Conservation (phyloP, 2,329 filamentous ascomycete genomes). For the Fusarium nisikadoi region DNA sequence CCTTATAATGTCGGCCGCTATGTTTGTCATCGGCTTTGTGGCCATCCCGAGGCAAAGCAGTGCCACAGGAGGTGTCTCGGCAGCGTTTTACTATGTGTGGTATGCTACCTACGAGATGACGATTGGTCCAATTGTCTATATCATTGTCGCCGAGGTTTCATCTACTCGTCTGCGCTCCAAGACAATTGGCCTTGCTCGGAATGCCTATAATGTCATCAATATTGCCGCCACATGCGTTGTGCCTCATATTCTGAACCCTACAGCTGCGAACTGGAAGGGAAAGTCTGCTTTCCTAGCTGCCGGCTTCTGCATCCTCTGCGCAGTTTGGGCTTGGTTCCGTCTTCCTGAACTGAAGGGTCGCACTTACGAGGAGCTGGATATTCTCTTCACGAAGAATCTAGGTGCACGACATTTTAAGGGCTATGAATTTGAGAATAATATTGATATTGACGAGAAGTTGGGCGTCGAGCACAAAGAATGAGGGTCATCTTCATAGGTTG, state of each 20-base stretch:
- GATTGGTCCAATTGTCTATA: not conserved
- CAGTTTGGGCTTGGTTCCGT: conserved; percentile 11
- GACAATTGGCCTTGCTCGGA: conserved; percentile 13
- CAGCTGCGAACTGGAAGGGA: conserved; percentile 2
- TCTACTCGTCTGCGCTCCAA: conserved; percentile 4
- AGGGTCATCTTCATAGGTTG: too few relatives aligned
- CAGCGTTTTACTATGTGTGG: not conserved
- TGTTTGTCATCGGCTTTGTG: not conserved
- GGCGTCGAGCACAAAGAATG: not conserved
- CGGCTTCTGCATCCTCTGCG: not conserved
- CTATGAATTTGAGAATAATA: not conserved
- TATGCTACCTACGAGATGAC: not conserved
- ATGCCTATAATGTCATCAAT: conserved; percentile 11
- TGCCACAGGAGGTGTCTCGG: not conserved
- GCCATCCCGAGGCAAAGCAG: not conserved
- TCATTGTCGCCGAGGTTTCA: conserved; percentile 9
- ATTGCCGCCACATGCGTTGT: conserved; percentile 9
- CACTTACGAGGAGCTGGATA: not conserved
- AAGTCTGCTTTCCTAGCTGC: conserved; percentile 14
- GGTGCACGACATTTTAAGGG: not conserved
- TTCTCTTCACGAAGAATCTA: not conserved
- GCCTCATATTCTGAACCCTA: conserved; percentile 16
- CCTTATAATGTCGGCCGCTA: not conserved
- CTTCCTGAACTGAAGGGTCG: conserved; percentile 12
- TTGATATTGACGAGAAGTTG: not conserved